phyloP scores from a whole-genome alignment of 805 yeast species.

The Starmerella scarabaei region DNA sequence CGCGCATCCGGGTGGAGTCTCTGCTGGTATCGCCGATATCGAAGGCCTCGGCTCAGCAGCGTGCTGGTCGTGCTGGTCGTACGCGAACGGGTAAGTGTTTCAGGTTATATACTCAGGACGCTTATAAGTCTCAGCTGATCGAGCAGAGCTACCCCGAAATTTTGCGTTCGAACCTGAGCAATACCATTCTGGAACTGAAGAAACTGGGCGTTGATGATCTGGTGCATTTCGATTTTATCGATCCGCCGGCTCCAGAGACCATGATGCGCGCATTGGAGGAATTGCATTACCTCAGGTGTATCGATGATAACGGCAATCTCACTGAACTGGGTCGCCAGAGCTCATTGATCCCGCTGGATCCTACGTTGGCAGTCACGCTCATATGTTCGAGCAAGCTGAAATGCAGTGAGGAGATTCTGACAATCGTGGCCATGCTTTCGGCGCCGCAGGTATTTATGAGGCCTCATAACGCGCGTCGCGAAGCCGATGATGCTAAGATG shows the following conservation, averaged over 20 bases:
- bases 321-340: slow-evolving; percentile 84
- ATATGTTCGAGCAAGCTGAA: slow-evolving; percentile 74
- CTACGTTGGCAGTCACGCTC: slow-evolving; percentile 85
- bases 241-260: slow-evolving; percentile 98
- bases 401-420: slow-evolving; percentile 78
- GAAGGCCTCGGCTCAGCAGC: slow-evolving; percentile 93
- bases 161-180: slow-evolving; percentile 75
- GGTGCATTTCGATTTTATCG: slow-evolving; percentile 97
- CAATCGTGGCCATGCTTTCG: slow-evolving; percentile 79
- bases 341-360: slow-evolving; percentile 89
- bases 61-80: slow-evolving; percentile 99
- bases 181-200: slow-evolving; percentile 84
- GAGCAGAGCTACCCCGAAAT: slow-evolving; percentile 96
- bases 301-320: slow-evolving; percentile 81
- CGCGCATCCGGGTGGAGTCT: slow-evolving; percentile 90
- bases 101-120: slow-evolving; percentile 91
- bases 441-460: slow-evolving; percentile 93
- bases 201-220: slow-evolving; percentile 90
- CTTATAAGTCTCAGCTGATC: slow-evolving; percentile 81
- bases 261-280: slow-evolving; percentile 99
- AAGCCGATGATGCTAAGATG: slow-evolving; percentile 83
- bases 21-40: slow-evolving; percentile 90
- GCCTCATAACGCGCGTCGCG: slow-evolving; percentile 73
- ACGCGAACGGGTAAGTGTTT: slow-evolving; percentile 97
- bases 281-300: slow-evolving; percentile 75